Evolutionary conservation across 2,329 filamentous ascomycete species (phyloP).

Genomic region (Clonostachys chloroleuca): DNA sequence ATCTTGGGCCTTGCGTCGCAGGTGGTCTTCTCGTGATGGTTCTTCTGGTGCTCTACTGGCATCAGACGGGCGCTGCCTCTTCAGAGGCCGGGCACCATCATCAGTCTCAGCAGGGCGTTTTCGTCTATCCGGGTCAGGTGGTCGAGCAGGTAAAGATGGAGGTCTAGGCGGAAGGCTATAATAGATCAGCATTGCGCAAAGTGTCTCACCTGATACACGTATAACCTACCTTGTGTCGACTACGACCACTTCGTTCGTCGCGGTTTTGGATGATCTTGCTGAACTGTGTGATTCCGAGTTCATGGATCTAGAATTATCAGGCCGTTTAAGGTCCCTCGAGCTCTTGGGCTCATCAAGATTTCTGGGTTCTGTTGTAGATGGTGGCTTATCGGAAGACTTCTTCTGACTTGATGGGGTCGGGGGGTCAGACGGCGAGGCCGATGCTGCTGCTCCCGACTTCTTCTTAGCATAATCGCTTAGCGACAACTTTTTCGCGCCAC

Average conservation of each 20-base stretch:
- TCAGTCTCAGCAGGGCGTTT: conserved; percentile 41
- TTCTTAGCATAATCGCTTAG: conserved; percentile 57
- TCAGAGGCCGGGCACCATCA: conserved; percentile 36
- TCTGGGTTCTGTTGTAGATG: conserved; percentile 3
- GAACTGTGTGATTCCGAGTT: too few species aligned
- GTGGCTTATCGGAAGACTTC: conserved; percentile 8
- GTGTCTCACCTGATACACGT: conserved; percentile 7
- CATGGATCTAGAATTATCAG: too few species aligned
- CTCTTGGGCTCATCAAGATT: conserved; percentile 1
- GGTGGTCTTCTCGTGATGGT: conserved; percentile 1
- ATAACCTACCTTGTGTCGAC: background rate
- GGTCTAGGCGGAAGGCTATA: conserved; percentile 29
- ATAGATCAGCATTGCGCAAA: conserved; percentile 8
- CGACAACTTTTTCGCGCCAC: conserved; percentile 48
- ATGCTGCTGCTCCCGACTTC: conserved; percentile 26
- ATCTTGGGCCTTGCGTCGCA: conserved; percentile 22
- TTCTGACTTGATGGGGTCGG: conserved; percentile 7
- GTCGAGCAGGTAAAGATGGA: conserved; percentile 22
- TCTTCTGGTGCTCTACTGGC: too few species aligned
- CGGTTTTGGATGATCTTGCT: background rate
- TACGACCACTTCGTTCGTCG: background rate
- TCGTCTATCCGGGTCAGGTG: conserved; percentile 36
- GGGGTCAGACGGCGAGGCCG: conserved; percentile 27
- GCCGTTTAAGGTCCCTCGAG: conserved; percentile 1
- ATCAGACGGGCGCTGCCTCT: conserved; percentile 21